phyloP scores from a whole-genome alignment of 2,329 filamentous ascomycete species.

The Colletotrichum ledebouriae region DNA sequence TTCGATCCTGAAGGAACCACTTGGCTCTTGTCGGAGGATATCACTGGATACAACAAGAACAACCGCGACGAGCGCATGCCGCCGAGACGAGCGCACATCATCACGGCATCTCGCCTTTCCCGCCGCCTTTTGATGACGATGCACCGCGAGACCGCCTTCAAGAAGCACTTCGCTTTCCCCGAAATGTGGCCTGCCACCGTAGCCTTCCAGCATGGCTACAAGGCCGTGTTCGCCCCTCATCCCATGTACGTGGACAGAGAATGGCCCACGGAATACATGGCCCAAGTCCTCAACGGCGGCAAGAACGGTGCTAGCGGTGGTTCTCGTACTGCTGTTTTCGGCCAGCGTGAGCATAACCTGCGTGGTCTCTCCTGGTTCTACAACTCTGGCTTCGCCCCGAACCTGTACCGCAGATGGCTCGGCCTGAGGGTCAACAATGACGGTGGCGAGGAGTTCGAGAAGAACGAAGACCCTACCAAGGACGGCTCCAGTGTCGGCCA shows the following conservation, averaged over 20 bases:
- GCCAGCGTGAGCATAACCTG: constrained; percentile 91
- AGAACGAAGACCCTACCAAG: constrained; percentile 66
- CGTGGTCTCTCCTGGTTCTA: constrained; percentile 93
- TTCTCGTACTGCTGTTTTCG: constrained; percentile 78
- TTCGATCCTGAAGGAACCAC: constrained; percentile 90
- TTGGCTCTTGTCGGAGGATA: constrained; percentile 85
- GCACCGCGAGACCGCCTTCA: constrained; percentile 89
- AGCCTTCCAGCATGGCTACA: constrained; percentile 91
- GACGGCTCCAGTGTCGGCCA: constrained; percentile 61
- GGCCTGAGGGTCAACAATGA: constrained; percentile 85
- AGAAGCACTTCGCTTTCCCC: constrained; percentile 91
- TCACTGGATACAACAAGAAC: constrained; percentile 83
- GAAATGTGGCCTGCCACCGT: constrained; percentile 96
- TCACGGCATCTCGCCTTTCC: constrained; percentile 88
- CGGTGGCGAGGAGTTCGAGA: constrained; percentile 82
- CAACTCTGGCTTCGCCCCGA: constrained; percentile 83
- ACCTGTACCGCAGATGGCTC: constrained; percentile 88
- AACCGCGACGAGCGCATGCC: constrained; percentile 67
- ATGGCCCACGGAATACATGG: constrained; percentile 86
- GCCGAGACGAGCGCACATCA: constrained; percentile 86
- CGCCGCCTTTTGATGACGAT: constrained; percentile 84
- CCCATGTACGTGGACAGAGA: constrained; percentile 88
- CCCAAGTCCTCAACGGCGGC: constrained; percentile 84
- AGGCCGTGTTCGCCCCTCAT: constrained; percentile 92
- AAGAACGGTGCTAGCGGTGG: constrained; percentile 82